phyloP scores from a whole-genome alignment of 306 rosid genomes.

The Adenanthera pavonina region DNA sequence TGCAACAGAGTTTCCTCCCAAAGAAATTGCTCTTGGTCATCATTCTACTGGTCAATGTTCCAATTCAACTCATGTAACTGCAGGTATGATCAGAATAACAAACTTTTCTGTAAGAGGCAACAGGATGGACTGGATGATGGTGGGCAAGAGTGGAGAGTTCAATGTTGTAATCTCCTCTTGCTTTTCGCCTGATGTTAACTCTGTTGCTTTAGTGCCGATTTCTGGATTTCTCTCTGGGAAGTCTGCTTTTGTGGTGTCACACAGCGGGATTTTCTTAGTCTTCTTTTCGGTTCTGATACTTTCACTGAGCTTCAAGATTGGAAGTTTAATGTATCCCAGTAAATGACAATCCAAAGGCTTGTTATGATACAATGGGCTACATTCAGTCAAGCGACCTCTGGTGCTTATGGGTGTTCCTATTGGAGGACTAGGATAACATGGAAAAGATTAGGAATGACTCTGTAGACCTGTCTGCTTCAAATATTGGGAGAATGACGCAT shows the following conservation, averaged over 20 bases:
- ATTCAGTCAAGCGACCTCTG: not conserved
- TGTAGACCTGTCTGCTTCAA: conserved; percentile 39
- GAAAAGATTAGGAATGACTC: conserved; percentile 17
- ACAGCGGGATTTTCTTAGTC: conserved; percentile 66
- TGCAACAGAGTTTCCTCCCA: conserved; percentile 75
- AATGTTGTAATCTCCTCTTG: conserved; percentile 50
- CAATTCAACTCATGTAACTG: conserved; percentile 66
- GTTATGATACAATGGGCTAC: conserved; percentile 14
- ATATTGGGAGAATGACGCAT: conserved; percentile 7
- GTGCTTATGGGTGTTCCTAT: conserved; percentile 27
- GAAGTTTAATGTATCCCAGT: conserved; percentile 59
- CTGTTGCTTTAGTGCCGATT: conserved; percentile 49
- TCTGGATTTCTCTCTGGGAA: conserved; percentile 57
- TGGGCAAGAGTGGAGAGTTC: conserved; percentile 68
- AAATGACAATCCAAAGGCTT: conserved; percentile 33
- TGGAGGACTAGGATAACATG: conserved; percentile 34
- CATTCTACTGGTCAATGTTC: conserved; percentile 68
- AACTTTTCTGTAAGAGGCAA: conserved; percentile 53
- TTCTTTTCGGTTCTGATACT: conserved; percentile 71
- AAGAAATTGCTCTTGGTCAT: conserved; percentile 54
- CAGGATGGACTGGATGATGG: conserved; percentile 54
- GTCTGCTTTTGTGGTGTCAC: conserved; percentile 58
- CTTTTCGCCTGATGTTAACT: conserved; percentile 36
- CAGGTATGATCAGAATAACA: conserved; percentile 83
- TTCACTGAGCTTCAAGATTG: conserved; percentile 70